These are phyloP conservation scores for Salvia hispanica DNA, from an alignment of 257 asterid species.

Conservation along the genomic window DNA sequence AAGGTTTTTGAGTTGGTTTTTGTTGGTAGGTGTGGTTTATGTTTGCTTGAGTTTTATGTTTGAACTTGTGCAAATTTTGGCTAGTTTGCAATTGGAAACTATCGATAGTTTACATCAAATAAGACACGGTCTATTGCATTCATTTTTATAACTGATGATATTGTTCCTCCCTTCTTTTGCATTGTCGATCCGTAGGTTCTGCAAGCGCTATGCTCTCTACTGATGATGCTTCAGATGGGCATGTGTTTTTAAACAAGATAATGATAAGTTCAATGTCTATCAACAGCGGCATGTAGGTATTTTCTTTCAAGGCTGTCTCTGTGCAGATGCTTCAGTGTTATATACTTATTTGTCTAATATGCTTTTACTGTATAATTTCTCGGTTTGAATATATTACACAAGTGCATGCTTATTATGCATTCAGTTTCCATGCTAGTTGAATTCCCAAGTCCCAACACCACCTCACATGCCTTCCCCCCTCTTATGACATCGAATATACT, in stretches of 20 bases:
- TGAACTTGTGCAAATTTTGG: conserved; percentile 6
- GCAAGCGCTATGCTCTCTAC: conserved; percentile 82
- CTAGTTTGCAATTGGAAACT: not conserved
- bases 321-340: conserved; percentile 8
- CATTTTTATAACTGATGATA: conserved; percentile 24
- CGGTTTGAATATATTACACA: not conserved
- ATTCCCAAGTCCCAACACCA: conserved; percentile 1
- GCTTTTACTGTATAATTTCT: not conserved
- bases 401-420: conserved; percentile 9
- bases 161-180: conserved; percentile 22
- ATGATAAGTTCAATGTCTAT: conserved; percentile 45
- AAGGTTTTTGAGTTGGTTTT: not conserved
- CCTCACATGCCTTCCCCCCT: not conserved
- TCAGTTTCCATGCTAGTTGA: not conserved
- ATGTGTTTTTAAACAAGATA: conserved; percentile 58
- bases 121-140: not conserved
- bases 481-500: not conserved
- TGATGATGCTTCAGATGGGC: conserved; percentile 77
- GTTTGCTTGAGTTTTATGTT: conserved; percentile 10
- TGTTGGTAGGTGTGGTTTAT: not conserved
- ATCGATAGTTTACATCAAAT: not conserved
- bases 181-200: conserved; percentile 65
- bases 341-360: not conserved
- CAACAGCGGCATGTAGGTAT: conserved; percentile 73
- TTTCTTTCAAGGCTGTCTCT: conserved; percentile 22